Conservation (phyloP, 2,329 filamentous ascomycete species). For the Neurospora sp. region DNA sequence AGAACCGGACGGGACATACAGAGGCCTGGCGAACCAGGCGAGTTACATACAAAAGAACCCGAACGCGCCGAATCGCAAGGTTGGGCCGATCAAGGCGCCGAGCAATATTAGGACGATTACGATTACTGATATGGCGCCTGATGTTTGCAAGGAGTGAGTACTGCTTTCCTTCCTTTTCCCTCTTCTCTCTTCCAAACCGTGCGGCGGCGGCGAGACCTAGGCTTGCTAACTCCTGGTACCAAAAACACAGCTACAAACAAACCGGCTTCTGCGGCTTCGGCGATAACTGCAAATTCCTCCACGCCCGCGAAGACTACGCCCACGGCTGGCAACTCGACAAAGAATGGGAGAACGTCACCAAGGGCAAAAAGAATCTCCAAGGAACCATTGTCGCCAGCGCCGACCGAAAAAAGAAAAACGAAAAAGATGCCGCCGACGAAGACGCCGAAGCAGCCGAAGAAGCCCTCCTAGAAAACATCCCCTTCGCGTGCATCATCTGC, state of each 20-base stretch:
- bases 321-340: constrained; percentile 92
- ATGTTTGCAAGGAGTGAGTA: constrained; percentile 74
- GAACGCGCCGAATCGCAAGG: constrained; percentile 56
- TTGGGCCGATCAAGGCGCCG: constrained; percentile 80
- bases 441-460: constrained; percentile 46
- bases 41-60: constrained; percentile 76
- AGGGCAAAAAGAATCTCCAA: constrained; percentile 52
- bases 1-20: constrained; percentile 59
- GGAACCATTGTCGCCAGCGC: constrained; percentile 55
- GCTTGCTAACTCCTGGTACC: neutral
- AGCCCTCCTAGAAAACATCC: constrained; percentile 70
- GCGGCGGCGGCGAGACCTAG: no score
- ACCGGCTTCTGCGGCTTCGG: constrained; percentile 62
- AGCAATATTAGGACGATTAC: constrained; percentile 88
- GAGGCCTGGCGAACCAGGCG: constrained; percentile 61
- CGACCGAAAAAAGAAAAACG: constrained; percentile 28
- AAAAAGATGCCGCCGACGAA: constrained; percentile 33
- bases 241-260: constrained; percentile 20
- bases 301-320: constrained; percentile 70
- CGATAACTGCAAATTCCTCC: constrained; percentile 74
- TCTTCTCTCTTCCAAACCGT: neutral
- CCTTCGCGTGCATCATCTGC: constrained; percentile 85
- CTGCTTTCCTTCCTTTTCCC: neutral
- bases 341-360: constrained; percentile 83
- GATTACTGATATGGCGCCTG: constrained; percentile 80